Conservation (phyloP, 2,329 filamentous ascomycete species). For the Exophiala viscosa region DNA sequence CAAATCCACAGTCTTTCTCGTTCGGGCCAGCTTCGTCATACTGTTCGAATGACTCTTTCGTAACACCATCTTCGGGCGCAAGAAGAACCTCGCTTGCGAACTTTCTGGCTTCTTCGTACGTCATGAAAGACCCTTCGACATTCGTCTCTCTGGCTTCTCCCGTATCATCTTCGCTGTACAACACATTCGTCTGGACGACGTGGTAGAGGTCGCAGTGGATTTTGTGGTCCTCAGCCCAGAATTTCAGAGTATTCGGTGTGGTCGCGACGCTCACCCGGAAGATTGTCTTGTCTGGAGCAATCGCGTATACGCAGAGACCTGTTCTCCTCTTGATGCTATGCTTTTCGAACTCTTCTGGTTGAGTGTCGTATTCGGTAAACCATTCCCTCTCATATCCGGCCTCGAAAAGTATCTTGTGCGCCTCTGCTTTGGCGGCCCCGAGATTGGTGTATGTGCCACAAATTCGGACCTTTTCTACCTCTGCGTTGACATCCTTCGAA, state of each 20-base stretch:
- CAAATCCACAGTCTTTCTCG: conserved; percentile 32
- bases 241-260: conserved; percentile 23
- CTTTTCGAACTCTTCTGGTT: conserved; percentile 17
- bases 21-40: conserved; percentile 29
- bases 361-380: conserved; percentile 30
- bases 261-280: conserved; percentile 31
- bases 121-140: conserved; percentile 28
- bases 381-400: conserved; percentile 32
- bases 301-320: conserved; percentile 29
- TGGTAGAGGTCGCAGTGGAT: conserved; percentile 30
- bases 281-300: conserved; percentile 28
- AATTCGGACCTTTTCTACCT: conserved; percentile 30
- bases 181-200: conserved; percentile 29
- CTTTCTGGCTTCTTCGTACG: conserved; percentile 29
- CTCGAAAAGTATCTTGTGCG: conserved; percentile 32
- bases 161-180: conserved; percentile 26
- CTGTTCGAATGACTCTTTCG: conserved; percentile 29
- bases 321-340: conserved; percentile 21
- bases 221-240: conserved; percentile 27
- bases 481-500: conserved; percentile 27
- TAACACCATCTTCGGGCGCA: conserved; percentile 21
- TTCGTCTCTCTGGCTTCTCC: conserved; percentile 26
- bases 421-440: conserved; percentile 28
- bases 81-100: conserved; percentile 28
- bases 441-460: conserved; percentile 29